Evolutionary conservation across 1,139 yeast species (phyloP).

Genomic region (Hansenula sp.): DNA sequence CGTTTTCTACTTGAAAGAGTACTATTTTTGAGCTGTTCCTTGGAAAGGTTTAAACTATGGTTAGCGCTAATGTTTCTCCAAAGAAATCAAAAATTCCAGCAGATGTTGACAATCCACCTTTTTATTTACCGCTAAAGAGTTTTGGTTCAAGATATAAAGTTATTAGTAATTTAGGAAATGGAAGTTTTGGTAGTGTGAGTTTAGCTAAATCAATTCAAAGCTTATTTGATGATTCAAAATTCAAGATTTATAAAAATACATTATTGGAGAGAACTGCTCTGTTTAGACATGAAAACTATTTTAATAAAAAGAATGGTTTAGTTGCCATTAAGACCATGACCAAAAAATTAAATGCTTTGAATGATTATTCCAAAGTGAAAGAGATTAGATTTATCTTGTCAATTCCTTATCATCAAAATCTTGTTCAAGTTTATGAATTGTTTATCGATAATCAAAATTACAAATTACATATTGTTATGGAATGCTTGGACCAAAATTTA

Average conservation of each 20-base stretch:
- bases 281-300: conserved; percentile 24
- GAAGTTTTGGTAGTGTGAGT: conserved; percentile 73
- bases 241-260: conserved; percentile 32
- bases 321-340: conserved; percentile 88
- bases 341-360: conserved; percentile 40
- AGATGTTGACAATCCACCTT: conserved; percentile 33
- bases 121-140: conserved; percentile 38
- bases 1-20: conserved; percentile 6
- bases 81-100: conserved; percentile 22
- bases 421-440: conserved; percentile 73
- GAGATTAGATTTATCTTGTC: conserved; percentile 70
- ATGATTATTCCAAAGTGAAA: conserved; percentile 61
- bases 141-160: conserved; percentile 41
- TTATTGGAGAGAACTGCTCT: conserved; percentile 35
- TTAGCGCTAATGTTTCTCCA: background rate
- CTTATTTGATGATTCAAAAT: conserved; percentile 17
- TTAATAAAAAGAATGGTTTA: conserved; percentile 34
- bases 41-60: background rate
- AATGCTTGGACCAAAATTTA: conserved; percentile 77
- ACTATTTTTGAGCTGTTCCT: background rate
- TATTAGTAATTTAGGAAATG: conserved; percentile 60
- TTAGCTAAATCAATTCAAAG: conserved; percentile 45
- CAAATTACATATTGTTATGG: conserved; percentile 82
- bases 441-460: conserved; percentile 59
- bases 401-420: conserved; percentile 66